These are phyloP conservation scores for Coelastrella sp. DNA, from an alignment of 139 green algal genomes.

Conservation along the genomic window DNA sequence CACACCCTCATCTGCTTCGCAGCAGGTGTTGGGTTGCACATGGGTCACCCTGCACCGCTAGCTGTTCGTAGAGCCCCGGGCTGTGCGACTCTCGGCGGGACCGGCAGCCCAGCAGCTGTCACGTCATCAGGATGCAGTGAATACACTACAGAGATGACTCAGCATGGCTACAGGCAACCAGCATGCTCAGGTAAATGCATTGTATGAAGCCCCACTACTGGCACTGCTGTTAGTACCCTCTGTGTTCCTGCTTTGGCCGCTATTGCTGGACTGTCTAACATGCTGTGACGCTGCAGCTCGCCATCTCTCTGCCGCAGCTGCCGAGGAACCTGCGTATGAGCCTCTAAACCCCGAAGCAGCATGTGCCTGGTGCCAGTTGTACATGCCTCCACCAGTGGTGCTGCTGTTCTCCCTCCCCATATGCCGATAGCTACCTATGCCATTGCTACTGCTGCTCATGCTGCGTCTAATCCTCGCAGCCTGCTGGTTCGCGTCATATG, in stretches of 20 bases:
- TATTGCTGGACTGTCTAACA: no score
- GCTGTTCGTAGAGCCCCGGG: no score
- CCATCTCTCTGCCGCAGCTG: no score
- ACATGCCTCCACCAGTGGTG: not conserved
- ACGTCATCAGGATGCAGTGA: no score
- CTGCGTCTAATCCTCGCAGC: not conserved
- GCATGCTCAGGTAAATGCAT: not conserved
- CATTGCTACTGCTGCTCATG: slow-evolving; percentile 5
- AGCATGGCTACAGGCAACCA: not conserved
- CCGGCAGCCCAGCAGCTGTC: no score
- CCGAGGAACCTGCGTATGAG: slow-evolving; percentile 16
- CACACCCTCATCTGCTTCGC: no score
- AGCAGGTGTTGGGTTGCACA: no score
- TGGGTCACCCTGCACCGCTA: no score
- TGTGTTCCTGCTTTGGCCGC: not conserved
- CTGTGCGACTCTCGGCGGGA: no score
- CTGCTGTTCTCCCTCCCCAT: slow-evolving; percentile 5
- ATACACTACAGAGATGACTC: no score
- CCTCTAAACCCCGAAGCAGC: not conserved
- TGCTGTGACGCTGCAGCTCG: no score
- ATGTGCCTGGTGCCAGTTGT: slow-evolving; percentile 24
- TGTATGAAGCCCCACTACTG: slow-evolving; percentile 8
- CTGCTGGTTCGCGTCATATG: slow-evolving; percentile 46
- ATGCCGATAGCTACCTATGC: not conserved
- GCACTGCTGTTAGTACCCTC: not conserved